Evolutionary conservation across 805 yeast species (phyloP), one percentile per base, ranked within the genome.

Genomic region (Komagataella pseudopastoris): DNA sequence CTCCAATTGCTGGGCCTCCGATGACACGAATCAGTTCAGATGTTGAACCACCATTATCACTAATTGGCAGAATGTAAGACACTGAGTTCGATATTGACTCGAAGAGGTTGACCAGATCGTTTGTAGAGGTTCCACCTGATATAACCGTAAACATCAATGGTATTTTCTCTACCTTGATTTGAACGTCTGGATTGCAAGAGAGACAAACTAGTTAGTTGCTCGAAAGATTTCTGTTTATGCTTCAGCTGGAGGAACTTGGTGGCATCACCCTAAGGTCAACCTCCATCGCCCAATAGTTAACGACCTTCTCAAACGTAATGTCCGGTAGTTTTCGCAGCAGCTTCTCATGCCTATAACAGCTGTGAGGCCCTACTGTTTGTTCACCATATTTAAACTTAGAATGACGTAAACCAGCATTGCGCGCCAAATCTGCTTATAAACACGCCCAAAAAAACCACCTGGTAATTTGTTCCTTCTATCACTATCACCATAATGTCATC

Each of bases 1-100:
- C 98, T 2, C 98, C 98, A 51, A 90, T 88, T 0, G 97, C 96
- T 2, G 96, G 96, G 0, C 98, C 97, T 2, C 96, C 96, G 16
- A 90, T 71, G 1, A 88, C 87, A 12, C 96, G 68, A 5, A 89
- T 72, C 22, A 90, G 76, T 65, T 90, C 97, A 23, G 95, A 83
- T 0, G 96, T 88, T 1, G 96, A 89, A 0, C 97, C 97, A 16
- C 98, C 98, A 61, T 90, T 90, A 63, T 90, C 98, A 49, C 87
- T 80, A 14, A 90, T 78, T 0, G 98, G 98, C 43, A 90, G 66
- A 4, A 89, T 74, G 57, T 85, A 89, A 2, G 83, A 68, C 3
- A 85, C 67, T 7, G 69, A 60, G n/a, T 64, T 54, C 0, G 79
- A 62, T 2, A 80, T 57, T 2, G 63, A 51, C 44, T 74, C 70